phyloP scores from a whole-genome alignment of 2,329 filamentous ascomycete genomes.

The Ophiostoma novo-ulmi region DNA sequence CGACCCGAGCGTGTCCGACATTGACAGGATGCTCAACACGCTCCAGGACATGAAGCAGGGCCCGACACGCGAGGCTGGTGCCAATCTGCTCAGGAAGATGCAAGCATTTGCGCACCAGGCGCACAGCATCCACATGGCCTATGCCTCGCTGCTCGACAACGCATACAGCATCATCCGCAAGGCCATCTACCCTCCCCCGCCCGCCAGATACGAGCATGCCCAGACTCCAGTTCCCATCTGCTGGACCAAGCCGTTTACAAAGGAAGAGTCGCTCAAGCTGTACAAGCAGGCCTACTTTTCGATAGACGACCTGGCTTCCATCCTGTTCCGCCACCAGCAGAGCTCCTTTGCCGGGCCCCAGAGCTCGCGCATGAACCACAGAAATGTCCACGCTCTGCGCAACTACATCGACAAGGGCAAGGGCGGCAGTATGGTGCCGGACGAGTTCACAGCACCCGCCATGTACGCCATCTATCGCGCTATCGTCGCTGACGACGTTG shows the following conservation, averaged over 20 bases:
- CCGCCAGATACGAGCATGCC: neutral
- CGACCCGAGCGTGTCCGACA: neutral
- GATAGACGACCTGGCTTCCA: conserved; percentile 47
- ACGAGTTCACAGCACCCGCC: conserved; percentile 42
- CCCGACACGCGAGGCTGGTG: conserved; percentile 43
- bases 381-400: conserved; percentile 17
- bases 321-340: conserved; percentile 34
- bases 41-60: conserved; percentile 39
- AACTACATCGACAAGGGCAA: conserved; percentile 29
- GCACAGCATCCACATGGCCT: conserved; percentile 44
- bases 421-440: conserved; percentile 25
- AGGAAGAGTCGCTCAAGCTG: neutral
- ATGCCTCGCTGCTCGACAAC: conserved; percentile 46
- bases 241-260: conserved; percentile 8
- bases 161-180: conserved; percentile 32
- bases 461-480: conserved; percentile 68
- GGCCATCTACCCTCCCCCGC: conserved; percentile 4
- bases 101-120: conserved; percentile 41
- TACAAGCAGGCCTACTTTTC: conserved; percentile 36
- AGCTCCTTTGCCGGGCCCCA: conserved; percentile 1
- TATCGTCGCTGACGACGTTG: conserved; percentile 54
- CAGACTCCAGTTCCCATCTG: neutral
- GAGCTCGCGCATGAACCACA: neutral
- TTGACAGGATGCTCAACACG: conserved; percentile 34
- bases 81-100: conserved; percentile 45